Percentiles rank a stretch among this genome's conserved stretches.
Evolutionary conservation across 2,329 filamentous ascomycete genomes (phyloP).

Genomic region (Alternaria panax): DNA sequence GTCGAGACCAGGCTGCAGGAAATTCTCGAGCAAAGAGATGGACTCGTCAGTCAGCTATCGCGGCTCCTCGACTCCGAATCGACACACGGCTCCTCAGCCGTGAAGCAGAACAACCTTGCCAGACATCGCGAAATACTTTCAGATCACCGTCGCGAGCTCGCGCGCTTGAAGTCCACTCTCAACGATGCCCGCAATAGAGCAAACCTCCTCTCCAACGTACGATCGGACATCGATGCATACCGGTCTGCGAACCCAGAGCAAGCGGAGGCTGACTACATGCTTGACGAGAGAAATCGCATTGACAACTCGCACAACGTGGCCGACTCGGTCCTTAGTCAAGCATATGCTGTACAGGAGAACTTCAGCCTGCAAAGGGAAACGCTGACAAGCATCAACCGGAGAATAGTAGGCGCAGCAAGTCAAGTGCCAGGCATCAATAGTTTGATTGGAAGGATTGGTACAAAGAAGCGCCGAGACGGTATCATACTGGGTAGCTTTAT

Average conservation of each 20-base stretch:
- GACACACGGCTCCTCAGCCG: conserved; percentile 81
- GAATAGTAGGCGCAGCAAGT: conserved; percentile 87
- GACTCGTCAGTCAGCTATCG: conserved; percentile 79
- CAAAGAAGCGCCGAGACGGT: conserved; percentile 92
- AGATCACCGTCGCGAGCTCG: conserved; percentile 84
- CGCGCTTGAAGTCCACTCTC: conserved; percentile 75
- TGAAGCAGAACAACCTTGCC: conserved; percentile 96
- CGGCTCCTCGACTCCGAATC: conserved; percentile 94
- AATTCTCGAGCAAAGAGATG: conserved; percentile 86
- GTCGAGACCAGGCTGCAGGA: conserved; percentile 85
- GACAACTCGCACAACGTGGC: conserved; percentile 90
- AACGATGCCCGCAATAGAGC: conserved; percentile 81
- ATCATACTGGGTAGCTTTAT: conserved; percentile 93
- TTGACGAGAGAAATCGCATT: conserved; percentile 83
- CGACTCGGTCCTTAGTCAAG: conserved; percentile 90
- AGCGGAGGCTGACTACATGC: conserved; percentile 95
- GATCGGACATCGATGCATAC: conserved; percentile 90
- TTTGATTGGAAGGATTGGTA: conserved; percentile 89
- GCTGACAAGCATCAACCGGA: conserved; percentile 83
- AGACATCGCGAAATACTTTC: conserved; percentile 89
- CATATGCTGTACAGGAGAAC: conserved; percentile 94
- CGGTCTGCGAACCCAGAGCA: conserved; percentile 80
- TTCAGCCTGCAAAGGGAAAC: conserved; percentile 89
- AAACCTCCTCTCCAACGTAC: conserved; percentile 89
- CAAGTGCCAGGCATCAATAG: conserved; percentile 93